Percentiles rank a stretch among this genome's conserved stretches.
phyloP scores from a whole-genome alignment of 306 rosid genomes.

The Senna tora region DNA sequence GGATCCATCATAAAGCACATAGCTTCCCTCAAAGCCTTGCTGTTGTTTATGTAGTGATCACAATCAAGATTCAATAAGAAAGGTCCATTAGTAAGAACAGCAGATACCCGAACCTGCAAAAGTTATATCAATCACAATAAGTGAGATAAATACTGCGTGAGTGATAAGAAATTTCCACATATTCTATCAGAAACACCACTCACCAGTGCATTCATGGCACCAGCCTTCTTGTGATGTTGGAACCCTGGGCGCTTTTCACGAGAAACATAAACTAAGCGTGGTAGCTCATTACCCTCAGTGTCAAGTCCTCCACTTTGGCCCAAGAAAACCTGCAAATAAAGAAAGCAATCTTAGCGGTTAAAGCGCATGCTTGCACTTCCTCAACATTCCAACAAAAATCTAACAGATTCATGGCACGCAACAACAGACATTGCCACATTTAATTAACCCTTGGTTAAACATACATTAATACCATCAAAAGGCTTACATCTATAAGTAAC shows the following conservation, averaged over 20 bases:
- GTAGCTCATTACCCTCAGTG: slow-evolving; percentile 82
- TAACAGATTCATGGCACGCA: slow-evolving; percentile 5
- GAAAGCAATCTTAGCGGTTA: slow-evolving; percentile 21
- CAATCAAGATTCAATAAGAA: slow-evolving; percentile 96
- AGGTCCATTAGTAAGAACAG: slow-evolving; percentile 90
- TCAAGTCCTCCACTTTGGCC: slow-evolving; percentile 95
- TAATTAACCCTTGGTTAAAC: slow-evolving; percentile 15
- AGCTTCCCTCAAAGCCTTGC: slow-evolving; percentile 91
- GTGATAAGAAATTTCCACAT: slow-evolving; percentile 14
- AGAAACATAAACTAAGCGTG: slow-evolving; percentile 88
- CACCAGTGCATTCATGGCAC: slow-evolving; percentile 95
- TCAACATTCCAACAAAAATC: slow-evolving; percentile 26
- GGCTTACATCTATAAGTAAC: background rate
- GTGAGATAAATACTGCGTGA: background rate
- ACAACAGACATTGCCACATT: slow-evolving; percentile 8
- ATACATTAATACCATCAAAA: slow-evolving; percentile 12
- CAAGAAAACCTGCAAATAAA: slow-evolving; percentile 71
- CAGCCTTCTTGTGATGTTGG: slow-evolving; percentile 96
- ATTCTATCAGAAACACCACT: slow-evolving; percentile 34
- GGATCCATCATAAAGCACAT: slow-evolving; percentile 98
- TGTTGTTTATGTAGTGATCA: slow-evolving; percentile 92
- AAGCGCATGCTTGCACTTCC: slow-evolving; percentile 2
- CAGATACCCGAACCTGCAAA: slow-evolving; percentile 87
- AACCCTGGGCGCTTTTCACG: slow-evolving; percentile 98
- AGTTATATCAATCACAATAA: background rate